Evolutionary conservation across 2,329 filamentous ascomycete genomes (phyloP), one percentile per base, ranked within the genome.

Genomic region (Fusarium sp.): DNA sequence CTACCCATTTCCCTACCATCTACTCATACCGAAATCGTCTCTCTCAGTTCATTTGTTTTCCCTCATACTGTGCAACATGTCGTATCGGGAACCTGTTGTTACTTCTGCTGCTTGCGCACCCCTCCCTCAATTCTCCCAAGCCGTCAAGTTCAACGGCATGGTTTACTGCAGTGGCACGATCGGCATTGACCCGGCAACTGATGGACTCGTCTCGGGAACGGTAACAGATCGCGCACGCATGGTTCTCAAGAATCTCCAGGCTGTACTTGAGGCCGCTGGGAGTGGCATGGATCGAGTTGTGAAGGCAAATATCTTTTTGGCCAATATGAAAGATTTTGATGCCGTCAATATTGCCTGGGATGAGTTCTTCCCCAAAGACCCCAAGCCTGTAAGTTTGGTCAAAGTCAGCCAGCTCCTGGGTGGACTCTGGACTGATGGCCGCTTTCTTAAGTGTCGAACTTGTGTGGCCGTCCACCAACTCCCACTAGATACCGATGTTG

Each of bases 141-240:
- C 89, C 52, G 85, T 92, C 76, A 86, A 89, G 72, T 86, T 87
- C 81, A 90, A 91, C 77, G 91, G 91, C 77, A 89, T 92, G 80
- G 89, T 94, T 27, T 94, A 92, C 84, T 92, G 91, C 84, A 92
- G 90, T 3, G 92, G 92, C 31, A 86, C 86, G 71, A 85, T 93
- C 41, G 89, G 88, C 2, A 58, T 58, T n/a, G 54, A 58, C 20
- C 54, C 54, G 18, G 14, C 3, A 27, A 58, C 54, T 7, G 33
- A 58, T 2, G 54, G 39, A n/a, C 33, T 58, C 6, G 54, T 58
- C 33, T 11, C 20, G 8, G 54, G 54, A 1, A 39, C 33, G 16
- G 33, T 39, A 1, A 58, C 54, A 2, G 54, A 58, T n/a, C 54
- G 54, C 14, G 33, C 54, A 35, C 54, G 54, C 5, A 35, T 57